Evolutionary conservation across 805 yeast genomes (phyloP).

Genomic region (Lachancea dasiensis): DNA sequence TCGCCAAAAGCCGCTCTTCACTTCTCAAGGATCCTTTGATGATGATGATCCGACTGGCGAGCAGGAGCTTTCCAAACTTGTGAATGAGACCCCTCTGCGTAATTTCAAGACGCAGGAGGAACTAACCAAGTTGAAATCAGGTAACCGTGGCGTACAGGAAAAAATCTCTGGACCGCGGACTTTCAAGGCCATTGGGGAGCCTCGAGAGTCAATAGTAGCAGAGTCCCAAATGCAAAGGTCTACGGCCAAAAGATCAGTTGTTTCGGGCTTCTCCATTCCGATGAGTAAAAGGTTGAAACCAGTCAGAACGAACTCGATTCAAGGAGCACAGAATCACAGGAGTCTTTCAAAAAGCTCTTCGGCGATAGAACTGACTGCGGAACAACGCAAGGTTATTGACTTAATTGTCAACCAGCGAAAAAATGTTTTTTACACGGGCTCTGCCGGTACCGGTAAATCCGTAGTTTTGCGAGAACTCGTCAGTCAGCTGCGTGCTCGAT

Average conservation of each 20-base stretch:
- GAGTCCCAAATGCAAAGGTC: slow-evolving; percentile 2
- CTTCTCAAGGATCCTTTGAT: slow-evolving; percentile 32
- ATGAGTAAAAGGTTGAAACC: slow-evolving; percentile 4
- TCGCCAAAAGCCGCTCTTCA: slow-evolving; percentile 13
- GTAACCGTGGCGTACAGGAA: neutral
- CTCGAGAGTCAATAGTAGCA: no score
- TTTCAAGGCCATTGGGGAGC: no score
- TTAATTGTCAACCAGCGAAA: slow-evolving; percentile 44
- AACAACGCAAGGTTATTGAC: slow-evolving; percentile 48
- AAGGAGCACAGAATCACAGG: neutral
- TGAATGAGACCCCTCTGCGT: slow-evolving; percentile 19
- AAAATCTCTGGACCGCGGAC: no score
- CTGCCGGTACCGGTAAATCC: slow-evolving; percentile 88
- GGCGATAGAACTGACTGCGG: slow-evolving; percentile 32
- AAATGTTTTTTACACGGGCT: slow-evolving; percentile 71
- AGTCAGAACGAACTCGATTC: slow-evolving; percentile 5
- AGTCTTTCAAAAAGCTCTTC: neutral
- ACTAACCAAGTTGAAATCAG: neutral
- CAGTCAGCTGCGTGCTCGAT: slow-evolving; percentile 38
- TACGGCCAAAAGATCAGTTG: slow-evolving; percentile 4
- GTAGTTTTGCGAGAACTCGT: slow-evolving; percentile 63
- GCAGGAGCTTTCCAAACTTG: slow-evolving; percentile 18
- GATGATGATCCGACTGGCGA: slow-evolving; percentile 26
- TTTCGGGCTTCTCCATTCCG: slow-evolving; percentile 5
- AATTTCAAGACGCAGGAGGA: slow-evolving; percentile 20